Conservation (phyloP, 768 basidiomycete genomes). For the Leccinellum rugosiceps region DNA sequence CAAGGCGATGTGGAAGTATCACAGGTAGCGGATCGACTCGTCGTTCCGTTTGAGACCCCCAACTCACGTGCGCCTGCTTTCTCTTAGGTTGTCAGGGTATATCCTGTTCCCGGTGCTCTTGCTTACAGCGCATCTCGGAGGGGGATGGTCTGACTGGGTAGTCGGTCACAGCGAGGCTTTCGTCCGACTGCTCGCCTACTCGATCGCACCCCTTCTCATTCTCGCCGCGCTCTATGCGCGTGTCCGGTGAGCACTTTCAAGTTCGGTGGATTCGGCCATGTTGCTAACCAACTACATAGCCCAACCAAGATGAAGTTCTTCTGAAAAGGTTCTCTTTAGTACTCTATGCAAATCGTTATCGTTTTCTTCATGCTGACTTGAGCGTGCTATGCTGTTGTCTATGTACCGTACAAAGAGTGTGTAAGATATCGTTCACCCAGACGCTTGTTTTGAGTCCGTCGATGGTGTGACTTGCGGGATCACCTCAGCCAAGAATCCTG, state of each 20-base stretch:
- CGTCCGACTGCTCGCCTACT: slow-evolving; percentile 50
- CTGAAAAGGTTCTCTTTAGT: slow-evolving; percentile 13
- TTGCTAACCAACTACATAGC: slow-evolving; percentile 31
- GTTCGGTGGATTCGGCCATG: not conserved
- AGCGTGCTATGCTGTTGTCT: not conserved
- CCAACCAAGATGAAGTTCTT: slow-evolving; percentile 65
- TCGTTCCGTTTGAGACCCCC: not conserved
- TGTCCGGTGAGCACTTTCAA: slow-evolving; percentile 42
- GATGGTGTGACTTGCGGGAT: slow-evolving; percentile 35
- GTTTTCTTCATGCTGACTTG: not conserved
- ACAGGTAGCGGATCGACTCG: slow-evolving; percentile 44
- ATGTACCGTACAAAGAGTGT: slow-evolving; percentile 1
- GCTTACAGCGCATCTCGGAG: slow-evolving; percentile 65
- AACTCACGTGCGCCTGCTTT: slow-evolving; percentile 1
- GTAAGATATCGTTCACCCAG: slow-evolving; percentile 8
- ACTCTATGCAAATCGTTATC: not conserved
- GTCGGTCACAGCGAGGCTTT: slow-evolving; percentile 32
- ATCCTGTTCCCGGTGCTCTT: slow-evolving; percentile 58
- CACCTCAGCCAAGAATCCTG: slow-evolving; percentile 79
- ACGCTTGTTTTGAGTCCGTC: slow-evolving; percentile 12
- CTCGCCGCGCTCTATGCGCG: slow-evolving; percentile 44
- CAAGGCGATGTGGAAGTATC: slow-evolving; percentile 81
- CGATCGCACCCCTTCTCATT: slow-evolving; percentile 50
- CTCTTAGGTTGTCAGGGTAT: slow-evolving; percentile 77
- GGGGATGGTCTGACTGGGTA: slow-evolving; percentile 65